phyloP scores from a whole-genome alignment of 2,329 filamentous ascomycete species.

The Ascochyta fabae region DNA sequence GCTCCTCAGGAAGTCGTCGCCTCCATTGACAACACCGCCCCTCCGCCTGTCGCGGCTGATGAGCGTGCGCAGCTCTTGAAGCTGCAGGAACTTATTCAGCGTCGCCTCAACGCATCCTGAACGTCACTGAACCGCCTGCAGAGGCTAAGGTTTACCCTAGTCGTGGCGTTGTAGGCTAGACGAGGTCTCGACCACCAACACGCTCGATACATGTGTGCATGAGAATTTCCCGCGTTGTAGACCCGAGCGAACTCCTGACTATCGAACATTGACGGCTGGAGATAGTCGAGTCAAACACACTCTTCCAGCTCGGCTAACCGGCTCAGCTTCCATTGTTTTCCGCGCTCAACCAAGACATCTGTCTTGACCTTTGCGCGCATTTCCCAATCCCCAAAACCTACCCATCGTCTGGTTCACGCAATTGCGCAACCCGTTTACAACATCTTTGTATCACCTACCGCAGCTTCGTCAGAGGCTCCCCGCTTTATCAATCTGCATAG shows the following conservation, averaged over 20 bases:
- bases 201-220: slow-evolving; percentile 18
- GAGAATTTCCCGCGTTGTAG: slow-evolving; percentile 5
- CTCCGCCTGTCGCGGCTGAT: slow-evolving; percentile 29
- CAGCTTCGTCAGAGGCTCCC: slow-evolving; percentile 9
- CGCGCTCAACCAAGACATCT: slow-evolving; percentile 23
- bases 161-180: slow-evolving; percentile 28
- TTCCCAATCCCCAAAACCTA: slow-evolving; percentile 2
- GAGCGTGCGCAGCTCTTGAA: slow-evolving; percentile 42
- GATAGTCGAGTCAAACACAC: neutral
- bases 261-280: slow-evolving; percentile 1
- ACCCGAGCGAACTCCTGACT: neutral
- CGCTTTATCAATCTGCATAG: slow-evolving; percentile 40
- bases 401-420: neutral
- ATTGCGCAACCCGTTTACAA: slow-evolving; percentile 3
- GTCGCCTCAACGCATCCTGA: slow-evolving; percentile 36
- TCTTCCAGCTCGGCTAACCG: slow-evolving; percentile 11
- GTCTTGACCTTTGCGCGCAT: slow-evolving; percentile 13
- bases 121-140: slow-evolving; percentile 18
- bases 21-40: slow-evolving; percentile 37
- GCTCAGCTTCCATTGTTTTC: slow-evolving; percentile 14
- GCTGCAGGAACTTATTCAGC: slow-evolving; percentile 42
- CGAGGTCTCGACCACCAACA: slow-evolving; percentile 28
- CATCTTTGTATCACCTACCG: slow-evolving; percentile 16
- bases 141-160: slow-evolving; percentile 26
- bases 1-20: slow-evolving; percentile 45